phyloP scores from a whole-genome alignment of 305 asterid genomes.

The Rubia balearica region DNA sequence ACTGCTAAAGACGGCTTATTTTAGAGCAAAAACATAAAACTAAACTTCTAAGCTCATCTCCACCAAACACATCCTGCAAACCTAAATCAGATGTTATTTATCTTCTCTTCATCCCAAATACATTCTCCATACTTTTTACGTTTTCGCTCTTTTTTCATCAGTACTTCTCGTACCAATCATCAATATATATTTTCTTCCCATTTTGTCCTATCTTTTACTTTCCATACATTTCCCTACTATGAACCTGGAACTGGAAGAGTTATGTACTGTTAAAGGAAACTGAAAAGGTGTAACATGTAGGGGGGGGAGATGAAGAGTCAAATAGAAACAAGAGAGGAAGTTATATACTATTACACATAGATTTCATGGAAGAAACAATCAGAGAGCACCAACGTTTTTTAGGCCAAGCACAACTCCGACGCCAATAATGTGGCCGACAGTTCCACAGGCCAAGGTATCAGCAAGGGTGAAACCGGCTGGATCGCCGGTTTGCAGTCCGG shows the following conservation, averaged over 20 bases:
- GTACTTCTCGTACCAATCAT: not conserved
- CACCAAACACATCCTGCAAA: too few relatives aligned
- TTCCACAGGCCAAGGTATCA: constrained; percentile 86
- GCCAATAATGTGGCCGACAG: constrained; percentile 83
- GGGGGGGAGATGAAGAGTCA: not conserved
- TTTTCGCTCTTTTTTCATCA: not conserved
- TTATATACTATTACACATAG: not conserved
- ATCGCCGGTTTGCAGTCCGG: constrained; percentile 91
- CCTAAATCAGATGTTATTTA: too few relatives aligned
- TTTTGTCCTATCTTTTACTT: not conserved
- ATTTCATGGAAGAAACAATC: constrained; percentile 14
- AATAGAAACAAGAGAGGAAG: not conserved
- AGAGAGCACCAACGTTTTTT: constrained; percentile 60
- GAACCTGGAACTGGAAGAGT: not conserved
- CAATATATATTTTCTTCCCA: not conserved
- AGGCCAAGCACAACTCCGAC: constrained; percentile 98
- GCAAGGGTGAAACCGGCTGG: constrained; percentile 97
- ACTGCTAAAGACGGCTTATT: too few relatives aligned
- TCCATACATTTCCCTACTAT: not conserved
- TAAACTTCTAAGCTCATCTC: too few relatives aligned
- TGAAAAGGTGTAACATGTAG: not conserved
- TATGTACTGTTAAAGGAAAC: not conserved
- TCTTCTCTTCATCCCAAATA: too few relatives aligned
- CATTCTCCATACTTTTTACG: not conserved
- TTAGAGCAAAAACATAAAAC: too few relatives aligned